Evolutionary conservation across 73 alveolate genomes (phyloP).

Genomic region (Breviolum minutum): DNA sequence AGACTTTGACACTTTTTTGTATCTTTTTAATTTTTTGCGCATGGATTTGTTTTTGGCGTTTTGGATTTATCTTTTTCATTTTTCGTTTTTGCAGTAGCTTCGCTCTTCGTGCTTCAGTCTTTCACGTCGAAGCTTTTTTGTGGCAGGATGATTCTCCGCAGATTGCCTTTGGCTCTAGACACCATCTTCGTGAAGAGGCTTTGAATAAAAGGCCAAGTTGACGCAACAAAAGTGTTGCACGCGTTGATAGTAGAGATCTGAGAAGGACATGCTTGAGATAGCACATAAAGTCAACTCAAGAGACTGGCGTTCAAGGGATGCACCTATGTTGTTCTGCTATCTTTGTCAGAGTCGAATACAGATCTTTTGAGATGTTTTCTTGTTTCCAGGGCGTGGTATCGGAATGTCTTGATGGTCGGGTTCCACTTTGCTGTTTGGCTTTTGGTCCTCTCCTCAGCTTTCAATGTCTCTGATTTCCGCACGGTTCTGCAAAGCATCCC

Average conservation of each 20-base stretch:
- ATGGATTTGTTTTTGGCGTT: too few species aligned
- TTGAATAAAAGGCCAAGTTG: slow-evolving; percentile 53
- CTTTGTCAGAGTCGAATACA: too few species aligned
- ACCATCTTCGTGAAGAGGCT: slow-evolving; percentile 72
- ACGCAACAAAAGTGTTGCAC: not conserved
- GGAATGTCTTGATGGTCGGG: slow-evolving; percentile 83
- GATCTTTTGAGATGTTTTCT: not conserved
- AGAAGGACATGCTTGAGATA: too few species aligned
- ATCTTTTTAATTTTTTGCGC: too few species aligned
- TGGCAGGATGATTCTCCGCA: slow-evolving; percentile 35
- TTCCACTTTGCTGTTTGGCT: slow-evolving; percentile 92
- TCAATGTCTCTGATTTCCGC: not conserved
- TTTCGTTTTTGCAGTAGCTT: not conserved
- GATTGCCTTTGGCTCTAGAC: slow-evolving; percentile 84
- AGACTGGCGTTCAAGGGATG: not conserved
- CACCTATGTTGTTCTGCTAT: not conserved
- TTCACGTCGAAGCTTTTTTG: not conserved
- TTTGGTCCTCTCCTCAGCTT: slow-evolving; percentile 17
- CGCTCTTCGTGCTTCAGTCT: not conserved
- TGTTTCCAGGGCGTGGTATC: slow-evolving; percentile 71
- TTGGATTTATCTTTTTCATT: too few species aligned
- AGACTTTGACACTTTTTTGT: too few species aligned
- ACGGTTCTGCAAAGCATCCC: too few species aligned
- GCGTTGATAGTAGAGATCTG: not conserved
- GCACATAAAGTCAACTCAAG: too few species aligned